Conservation (phyloP, 441 rosid species). For the Isatis lusitanica region DNA sequence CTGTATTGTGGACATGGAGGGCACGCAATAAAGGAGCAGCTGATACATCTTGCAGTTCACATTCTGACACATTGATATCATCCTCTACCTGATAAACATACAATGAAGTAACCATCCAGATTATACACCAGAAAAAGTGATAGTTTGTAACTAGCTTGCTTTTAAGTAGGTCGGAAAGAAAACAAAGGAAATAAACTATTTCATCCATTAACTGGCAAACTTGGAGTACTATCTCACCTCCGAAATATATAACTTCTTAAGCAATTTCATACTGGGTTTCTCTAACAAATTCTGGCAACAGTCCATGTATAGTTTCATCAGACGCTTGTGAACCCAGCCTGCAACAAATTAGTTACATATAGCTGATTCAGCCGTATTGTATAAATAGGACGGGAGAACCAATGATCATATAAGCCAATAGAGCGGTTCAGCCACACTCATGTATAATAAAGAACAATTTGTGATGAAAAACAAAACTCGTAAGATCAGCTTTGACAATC, state of each 20-base stretch:
- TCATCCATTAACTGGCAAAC: slow-evolving; percentile 5
- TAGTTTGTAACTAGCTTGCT: slow-evolving; percentile 3
- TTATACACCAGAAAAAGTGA: slow-evolving; percentile 16
- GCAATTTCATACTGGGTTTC: slow-evolving; percentile 76
- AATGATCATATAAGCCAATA: background rate
- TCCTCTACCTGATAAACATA: slow-evolving; percentile 74
- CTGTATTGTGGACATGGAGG: slow-evolving; percentile 62
- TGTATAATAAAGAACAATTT: slow-evolving; percentile 1
- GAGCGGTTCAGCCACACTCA: slow-evolving; percentile 14
- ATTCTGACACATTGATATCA: slow-evolving; percentile 78
- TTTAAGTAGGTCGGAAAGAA: slow-evolving; percentile 17
- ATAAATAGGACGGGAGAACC: background rate
- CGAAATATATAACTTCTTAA: slow-evolving; percentile 73
- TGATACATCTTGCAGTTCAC: slow-evolving; percentile 93
- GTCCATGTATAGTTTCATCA: slow-evolving; percentile 83
- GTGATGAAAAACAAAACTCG: background rate
- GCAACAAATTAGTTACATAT: slow-evolving; percentile 22
- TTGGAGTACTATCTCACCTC: slow-evolving; percentile 56
- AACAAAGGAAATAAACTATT: background rate
- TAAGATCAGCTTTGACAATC: slow-evolving; percentile 9
- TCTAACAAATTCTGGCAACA: slow-evolving; percentile 72
- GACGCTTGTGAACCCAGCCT: slow-evolving; percentile 96
- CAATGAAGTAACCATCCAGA: background rate
- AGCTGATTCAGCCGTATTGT: slow-evolving; percentile 10
- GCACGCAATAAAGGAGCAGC: slow-evolving; percentile 77